phyloP scores from a whole-genome alignment of 2,329 filamentous ascomycete species.

The Cytospora paraplurivora region DNA sequence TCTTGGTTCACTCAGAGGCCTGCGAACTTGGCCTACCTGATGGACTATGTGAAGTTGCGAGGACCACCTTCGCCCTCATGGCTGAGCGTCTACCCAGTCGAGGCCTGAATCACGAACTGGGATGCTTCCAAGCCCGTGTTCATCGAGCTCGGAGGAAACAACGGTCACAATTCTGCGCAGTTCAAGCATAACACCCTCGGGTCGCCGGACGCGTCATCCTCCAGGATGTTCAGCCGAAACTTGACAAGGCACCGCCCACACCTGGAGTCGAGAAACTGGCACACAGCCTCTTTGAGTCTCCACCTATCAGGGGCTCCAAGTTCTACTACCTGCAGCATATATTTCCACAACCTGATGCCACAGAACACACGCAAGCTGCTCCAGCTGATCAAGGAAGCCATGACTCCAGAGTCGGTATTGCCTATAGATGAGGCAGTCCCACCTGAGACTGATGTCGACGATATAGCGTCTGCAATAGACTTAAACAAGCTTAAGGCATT shows the following conservation, averaged over 20 bases:
- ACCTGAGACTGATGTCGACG: conserved; percentile 23
- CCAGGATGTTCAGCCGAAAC: conserved; percentile 46
- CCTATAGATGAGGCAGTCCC: conserved; percentile 30
- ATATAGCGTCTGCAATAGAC: conserved; percentile 29
- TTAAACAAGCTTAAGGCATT: conserved; percentile 31
- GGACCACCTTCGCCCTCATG: conserved; percentile 33
- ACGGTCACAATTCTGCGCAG: conserved; percentile 44
- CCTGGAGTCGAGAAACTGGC: background rate
- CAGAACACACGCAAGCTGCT: background rate
- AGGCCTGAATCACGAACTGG: conserved; percentile 11
- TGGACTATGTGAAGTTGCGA: conserved; percentile 38
- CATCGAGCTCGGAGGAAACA: conserved; percentile 47
- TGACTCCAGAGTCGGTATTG: conserved; percentile 28
- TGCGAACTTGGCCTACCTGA: conserved; percentile 34
- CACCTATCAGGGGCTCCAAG: conserved; percentile 34
- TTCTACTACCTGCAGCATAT: background rate
- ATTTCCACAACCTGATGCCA: background rate
- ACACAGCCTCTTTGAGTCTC: conserved; percentile 37
- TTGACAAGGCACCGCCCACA: conserved; percentile 1
- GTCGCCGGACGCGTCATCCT: conserved; percentile 47
- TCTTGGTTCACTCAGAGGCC: background rate
- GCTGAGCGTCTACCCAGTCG: conserved; percentile 4
- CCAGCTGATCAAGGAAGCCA: conserved; percentile 26
- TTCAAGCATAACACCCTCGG: conserved; percentile 41
- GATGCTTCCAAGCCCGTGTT: conserved; percentile 36